Conservation (phyloP, 2,329 filamentous ascomycete genomes). For the Hortaea werneckii region DNA sequence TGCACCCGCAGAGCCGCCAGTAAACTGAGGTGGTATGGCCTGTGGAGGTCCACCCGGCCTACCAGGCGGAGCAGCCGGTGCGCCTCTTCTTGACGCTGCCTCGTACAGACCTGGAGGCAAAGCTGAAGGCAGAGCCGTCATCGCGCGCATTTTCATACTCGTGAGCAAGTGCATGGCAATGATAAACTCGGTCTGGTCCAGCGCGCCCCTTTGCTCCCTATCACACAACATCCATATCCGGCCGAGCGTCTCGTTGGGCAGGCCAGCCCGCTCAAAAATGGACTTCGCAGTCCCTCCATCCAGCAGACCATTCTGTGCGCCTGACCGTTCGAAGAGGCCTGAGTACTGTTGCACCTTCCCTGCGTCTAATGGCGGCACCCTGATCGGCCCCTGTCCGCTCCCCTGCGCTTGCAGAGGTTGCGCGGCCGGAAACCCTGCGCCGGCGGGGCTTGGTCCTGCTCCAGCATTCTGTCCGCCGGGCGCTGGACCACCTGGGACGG, state of each 20-base stretch:
- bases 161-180: constrained; percentile 97
- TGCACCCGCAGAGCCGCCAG: constrained; percentile 41
- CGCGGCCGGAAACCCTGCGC: constrained; percentile 11
- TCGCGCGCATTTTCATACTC: constrained; percentile 73
- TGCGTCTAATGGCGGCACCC: constrained; percentile 77
- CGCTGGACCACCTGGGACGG: constrained; percentile 23
- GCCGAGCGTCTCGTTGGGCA: constrained; percentile 85
- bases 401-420: constrained; percentile 22
- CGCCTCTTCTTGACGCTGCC: constrained; percentile 64
- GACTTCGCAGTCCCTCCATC: constrained; percentile 66
- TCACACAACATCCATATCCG: constrained; percentile 94
- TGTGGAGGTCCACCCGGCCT: constrained; percentile 24
- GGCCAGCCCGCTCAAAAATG: constrained; percentile 86
- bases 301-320: constrained; percentile 64
- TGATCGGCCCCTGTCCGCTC: constrained; percentile 50
- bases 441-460: constrained; percentile 14
- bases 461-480: background rate
- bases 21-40: constrained; percentile 74
- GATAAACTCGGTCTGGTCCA: constrained; percentile 85
- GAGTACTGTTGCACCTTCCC: constrained; percentile 87
- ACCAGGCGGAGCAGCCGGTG: constrained; percentile 37
- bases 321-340: constrained; percentile 81
- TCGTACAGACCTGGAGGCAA: constrained; percentile 84
- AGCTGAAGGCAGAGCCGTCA: constrained; percentile 68
- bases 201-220: constrained; percentile 78